A percentile compares a stretch with the other conserved stretches of the same genome.
phyloP scores from a whole-genome alignment of 1,284 basidiomycete species.

The Macrocystidia cucumis region DNA sequence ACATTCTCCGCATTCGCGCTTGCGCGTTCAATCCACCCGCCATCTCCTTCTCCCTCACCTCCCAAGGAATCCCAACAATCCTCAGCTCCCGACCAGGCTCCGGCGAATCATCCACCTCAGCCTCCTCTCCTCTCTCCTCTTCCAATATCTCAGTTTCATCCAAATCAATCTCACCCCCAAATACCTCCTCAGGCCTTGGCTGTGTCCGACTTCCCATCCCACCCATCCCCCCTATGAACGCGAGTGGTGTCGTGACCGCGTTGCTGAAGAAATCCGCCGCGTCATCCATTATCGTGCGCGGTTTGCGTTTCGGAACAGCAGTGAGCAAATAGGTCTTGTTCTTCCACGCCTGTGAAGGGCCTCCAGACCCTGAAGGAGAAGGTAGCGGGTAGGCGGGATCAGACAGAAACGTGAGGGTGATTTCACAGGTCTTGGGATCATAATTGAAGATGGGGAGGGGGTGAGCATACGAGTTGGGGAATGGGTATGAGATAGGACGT shows the following conservation, averaged over 20 bases:
- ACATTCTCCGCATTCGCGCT: conserved; percentile 26
- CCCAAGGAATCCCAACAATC: conserved; percentile 21
- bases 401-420: conserved; percentile 48
- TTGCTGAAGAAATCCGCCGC: conserved; percentile 56
- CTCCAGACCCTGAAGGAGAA: conserved; percentile 22
- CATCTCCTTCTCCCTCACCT: conserved; percentile 17
- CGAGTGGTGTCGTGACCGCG: conserved; percentile 43
- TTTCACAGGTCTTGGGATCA: conserved; percentile 42
- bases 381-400: conserved; percentile 55
- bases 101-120: conserved; percentile 65
- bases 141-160: conserved; percentile 70
- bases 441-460: conserved; percentile 67
- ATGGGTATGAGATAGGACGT: conserved; percentile 64
- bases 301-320: conserved; percentile 56
- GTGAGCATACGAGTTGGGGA: conserved; percentile 68
- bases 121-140: conserved; percentile 67
- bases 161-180: conserved; percentile 60
- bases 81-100: conserved; percentile 36
- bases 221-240: conserved; percentile 35
- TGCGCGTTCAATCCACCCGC: conserved; percentile 23
- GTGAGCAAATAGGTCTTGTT: conserved; percentile 53
- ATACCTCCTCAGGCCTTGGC: conserved; percentile 56
- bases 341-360: too few relatives aligned
- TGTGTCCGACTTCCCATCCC: too few relatives aligned
- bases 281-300: conserved; percentile 59